Evolutionary conservation across 2,329 filamentous ascomycete genomes (phyloP).

Genomic region (Penicillium capsulatum): DNA sequence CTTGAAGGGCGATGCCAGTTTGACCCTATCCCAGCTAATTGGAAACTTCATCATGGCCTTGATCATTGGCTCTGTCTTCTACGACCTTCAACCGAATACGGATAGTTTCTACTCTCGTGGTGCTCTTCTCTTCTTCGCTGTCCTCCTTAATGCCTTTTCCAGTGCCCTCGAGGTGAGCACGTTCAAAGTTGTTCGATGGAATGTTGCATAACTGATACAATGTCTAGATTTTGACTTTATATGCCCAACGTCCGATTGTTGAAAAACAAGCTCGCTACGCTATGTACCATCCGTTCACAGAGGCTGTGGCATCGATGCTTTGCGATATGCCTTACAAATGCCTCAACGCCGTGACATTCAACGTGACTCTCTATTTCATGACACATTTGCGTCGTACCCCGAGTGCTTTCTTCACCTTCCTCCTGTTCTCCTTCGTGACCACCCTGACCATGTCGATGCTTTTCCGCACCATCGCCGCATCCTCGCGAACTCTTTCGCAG

Average conservation of each 20-base stretch:
- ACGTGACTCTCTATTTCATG: conserved; percentile 80
- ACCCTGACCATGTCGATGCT: conserved; percentile 80
- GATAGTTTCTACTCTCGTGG: conserved; percentile 73
- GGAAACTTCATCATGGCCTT: conserved; percentile 73
- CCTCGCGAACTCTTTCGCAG: conserved; percentile 62
- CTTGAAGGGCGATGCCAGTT: conserved; percentile 68
- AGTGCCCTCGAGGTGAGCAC: conserved; percentile 67
- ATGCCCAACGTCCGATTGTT: conserved; percentile 20
- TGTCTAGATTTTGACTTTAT: conserved; percentile 21
- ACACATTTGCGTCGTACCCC: conserved; percentile 70
- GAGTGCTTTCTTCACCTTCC: conserved; percentile 78
- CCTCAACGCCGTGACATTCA: conserved; percentile 69
- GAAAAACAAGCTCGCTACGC: conserved; percentile 28
- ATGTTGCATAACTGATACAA: too few relatives aligned
- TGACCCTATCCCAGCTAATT: conserved; percentile 62
- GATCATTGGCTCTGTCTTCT: conserved; percentile 78
- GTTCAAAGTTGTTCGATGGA: too few relatives aligned
- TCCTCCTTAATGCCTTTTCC: conserved; percentile 79
- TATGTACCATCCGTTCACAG: conserved; percentile 25
- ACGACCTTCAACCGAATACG: conserved; percentile 63
- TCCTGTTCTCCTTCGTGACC: conserved; percentile 68
- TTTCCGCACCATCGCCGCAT: conserved; percentile 72
- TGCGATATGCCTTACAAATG: conserved; percentile 69
- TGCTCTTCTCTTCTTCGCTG: conserved; percentile 79
- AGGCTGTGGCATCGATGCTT: conserved; percentile 14